Base-by-base conservation (phyloP, 176 grass and related monocot species). In the Elaeis guineensis region DNA sequence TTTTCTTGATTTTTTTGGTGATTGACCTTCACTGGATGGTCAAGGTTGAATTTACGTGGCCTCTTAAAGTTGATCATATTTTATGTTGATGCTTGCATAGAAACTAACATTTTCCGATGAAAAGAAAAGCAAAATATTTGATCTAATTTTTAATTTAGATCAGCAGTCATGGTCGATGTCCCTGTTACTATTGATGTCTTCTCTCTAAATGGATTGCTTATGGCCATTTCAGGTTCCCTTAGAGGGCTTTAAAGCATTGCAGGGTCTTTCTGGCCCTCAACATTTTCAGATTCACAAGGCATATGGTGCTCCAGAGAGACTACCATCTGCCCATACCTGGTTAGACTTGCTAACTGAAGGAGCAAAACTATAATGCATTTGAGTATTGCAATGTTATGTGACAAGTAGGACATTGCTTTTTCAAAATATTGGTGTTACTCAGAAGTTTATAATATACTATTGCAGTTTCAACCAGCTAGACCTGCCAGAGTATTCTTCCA, bases 391-490 rank as follows among this genome's bases (percentile, higher is more conserved):
- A 83, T 74, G 84, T 93, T 4, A 93, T 72, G 74, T 80, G 87
- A 57, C 80, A 87, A 71, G 72, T 93, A 75, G 73, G 87, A 76
- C 77, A 84, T 51, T 93, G 58, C 75, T 87, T 61, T 80, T 93
- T 69, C 80, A 83, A 39, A 83, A 81, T 60, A 80, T 87, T 73
- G 83, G 86, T 71, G 89, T 80, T 62, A 92, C 83, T 55, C 83
- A 30, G 87, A 87, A 83, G 89, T 54, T 93, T 93, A 39, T 77
- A 80, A 51, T 93, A 87, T 55, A 83, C 77, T 63, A 87, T 5
- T 86, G 73, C 80, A 93, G 89, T 74, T 93, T 93, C 72, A 93
- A 93, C 50, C 89, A 93, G 61, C 68, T 93, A 58, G 89, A 93
- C 63, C 69, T 93, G 49, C 89, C 83, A 21, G 89, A 93, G 24